Base-by-base conservation (phyloP, 305 asterid genomes). In the Fraxinus ornus region DNA sequence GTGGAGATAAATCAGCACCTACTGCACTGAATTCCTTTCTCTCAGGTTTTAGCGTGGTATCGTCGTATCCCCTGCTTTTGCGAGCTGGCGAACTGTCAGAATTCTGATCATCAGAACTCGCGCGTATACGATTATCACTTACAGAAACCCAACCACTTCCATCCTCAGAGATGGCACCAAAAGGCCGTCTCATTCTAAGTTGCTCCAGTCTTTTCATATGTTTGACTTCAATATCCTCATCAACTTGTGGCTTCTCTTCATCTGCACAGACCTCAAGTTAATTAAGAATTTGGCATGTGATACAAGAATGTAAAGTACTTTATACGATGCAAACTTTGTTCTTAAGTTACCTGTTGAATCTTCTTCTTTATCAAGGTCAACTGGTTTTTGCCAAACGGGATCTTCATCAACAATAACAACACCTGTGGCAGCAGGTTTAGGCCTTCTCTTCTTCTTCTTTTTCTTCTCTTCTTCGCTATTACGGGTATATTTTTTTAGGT, bases 111-210 rank as follows among this genome's bases (percentile, higher is more conserved):
- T 83, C 85, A 12, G 86, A 55, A 68, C 57, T 82, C 37, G 70
- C 7, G 6, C 6, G 49, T 49, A 83, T 78, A 21, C 91, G 81
- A 66, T 52, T 70, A 70, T 82, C 84, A 57, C 93, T 84, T 5
- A 93, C 83, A 22, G 97, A 81, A 49, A 92, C 85, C 99, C 99
- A 95, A 76, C 99, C 99, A 89, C 99, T 94, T 83, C 98, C 98
- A 87, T 95, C 98, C 87, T 95, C 98, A 36, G 97, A 92, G 83
- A 94, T 88, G 80, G 86, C 84, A 71, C 98, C 98, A 77, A 81
- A 88, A 36, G 94, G 95, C 6, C 93, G 91, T 84, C 89, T 88
- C 3, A 91, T 70, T 78, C 84, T 87, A 68, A 94, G 86, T 80
- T 86, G 86, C 89, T 95, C 98, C 75, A 94, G 84, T 81, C 97